Base-by-base conservation (phyloP, 2,329 filamentous ascomycete species). In the Didymella arachidicola region DNA sequence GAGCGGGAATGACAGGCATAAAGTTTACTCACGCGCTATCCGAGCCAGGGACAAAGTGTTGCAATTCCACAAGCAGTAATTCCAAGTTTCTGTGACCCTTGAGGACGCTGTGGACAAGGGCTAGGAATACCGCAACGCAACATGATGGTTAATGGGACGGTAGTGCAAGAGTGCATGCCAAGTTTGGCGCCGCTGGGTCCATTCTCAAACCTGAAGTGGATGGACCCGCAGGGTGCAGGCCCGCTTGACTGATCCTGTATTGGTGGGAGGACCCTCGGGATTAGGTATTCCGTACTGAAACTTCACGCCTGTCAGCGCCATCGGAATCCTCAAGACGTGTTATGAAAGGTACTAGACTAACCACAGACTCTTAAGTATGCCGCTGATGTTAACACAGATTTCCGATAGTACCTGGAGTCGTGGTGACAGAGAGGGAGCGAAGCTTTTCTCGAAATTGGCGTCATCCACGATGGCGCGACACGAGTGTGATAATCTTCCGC, bases 1-100 rank as follows among this genome's bases (percentile, higher is more conserved):
- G 73, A 76, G 69, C 68, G 68, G 68, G 68, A 73, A 71, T 75
- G 74, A 75, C 74, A 68, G 67, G 73, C 74, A 76, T 76, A 74
- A 72, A 61, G 68, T 75, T 73, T 63, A 54, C 61, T 69, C 57
- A 57, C 64, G 57, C 61, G 57, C 46, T 65, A 66, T 64, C 63
- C 50, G 64, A 55, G 64, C 65, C 55, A 45, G 57, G 48, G 49
- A 53, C 54, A 49, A 49, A 42, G 45, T 12, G 10, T 48, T 30
- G 25, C 50, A 27, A 12, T 16, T 36, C 34, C 7, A 12, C n/a
- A 41, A 30, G 47, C 44, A 43, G 43, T 38, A 39, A 30, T 55
- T 56, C 36, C 39, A 53, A 43, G 47, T 53, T 34, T 53, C n/a
- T 52, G 42, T 44, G 52, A 55, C 44, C 48, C 32, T 18, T 51